phyloP scores from a whole-genome alignment of 495 filamentous ascomycete species.

The Opeltia flavorubescens region DNA sequence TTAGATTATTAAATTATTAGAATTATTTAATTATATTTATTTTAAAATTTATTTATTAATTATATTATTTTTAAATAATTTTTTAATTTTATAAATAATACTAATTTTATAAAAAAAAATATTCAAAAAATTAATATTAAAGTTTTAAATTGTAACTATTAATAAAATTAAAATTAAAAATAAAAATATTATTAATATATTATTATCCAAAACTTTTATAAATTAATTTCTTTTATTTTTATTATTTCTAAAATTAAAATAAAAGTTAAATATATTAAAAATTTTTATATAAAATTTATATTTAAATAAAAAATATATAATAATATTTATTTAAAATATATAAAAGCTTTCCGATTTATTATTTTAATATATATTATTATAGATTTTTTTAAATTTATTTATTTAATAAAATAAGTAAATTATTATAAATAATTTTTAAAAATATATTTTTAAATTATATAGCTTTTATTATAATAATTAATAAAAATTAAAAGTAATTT shows the following conservation, averaged over 20 bases:
- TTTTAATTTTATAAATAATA: too few species aligned
- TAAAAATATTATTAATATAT: too few species aligned
- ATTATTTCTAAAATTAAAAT: too few species aligned
- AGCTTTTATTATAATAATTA: too few species aligned
- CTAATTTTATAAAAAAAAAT: too few species aligned
- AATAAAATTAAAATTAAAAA: background rate
- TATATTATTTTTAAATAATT: background rate
- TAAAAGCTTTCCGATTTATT: background rate
- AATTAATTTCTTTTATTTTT: too few species aligned
- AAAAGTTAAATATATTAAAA: background rate
- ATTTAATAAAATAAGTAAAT: too few species aligned
- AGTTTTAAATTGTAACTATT: too few species aligned
- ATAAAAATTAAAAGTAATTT: conserved; percentile 1
- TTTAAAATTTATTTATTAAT: background rate
- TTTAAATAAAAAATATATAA: background rate
- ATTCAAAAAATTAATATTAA: too few species aligned
- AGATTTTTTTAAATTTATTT: too few species aligned
- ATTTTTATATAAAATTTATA: background rate
- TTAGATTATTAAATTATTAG: too few species aligned
- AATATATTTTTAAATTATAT: background rate
- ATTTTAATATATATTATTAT: background rate
- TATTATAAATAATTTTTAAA: background rate
- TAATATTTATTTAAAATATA: background rate
- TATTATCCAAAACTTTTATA: background rate
- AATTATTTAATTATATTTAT: too few species aligned